A percentile compares a stretch with the other conserved stretches of the same genome.
Conservation (phyloP, 495 filamentous ascomycete species). For the Penicillium lagena region DNA sequence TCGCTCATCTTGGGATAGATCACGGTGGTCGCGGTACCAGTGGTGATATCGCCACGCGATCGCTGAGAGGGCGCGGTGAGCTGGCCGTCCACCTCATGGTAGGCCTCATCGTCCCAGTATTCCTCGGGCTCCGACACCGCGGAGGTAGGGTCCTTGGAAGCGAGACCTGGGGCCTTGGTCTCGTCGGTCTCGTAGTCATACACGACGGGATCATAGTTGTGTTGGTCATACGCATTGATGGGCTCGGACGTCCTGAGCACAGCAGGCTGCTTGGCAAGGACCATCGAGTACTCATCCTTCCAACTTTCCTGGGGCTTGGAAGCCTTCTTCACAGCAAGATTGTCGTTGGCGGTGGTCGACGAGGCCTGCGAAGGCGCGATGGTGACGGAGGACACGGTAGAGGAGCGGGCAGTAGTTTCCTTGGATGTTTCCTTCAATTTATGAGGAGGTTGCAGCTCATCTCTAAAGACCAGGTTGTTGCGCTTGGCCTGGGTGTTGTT, state of each 20-base stretch:
- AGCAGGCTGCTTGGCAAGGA: no score
- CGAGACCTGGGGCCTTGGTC: conserved; percentile 3
- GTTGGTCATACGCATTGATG: background rate
- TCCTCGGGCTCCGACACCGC: conserved; percentile 56
- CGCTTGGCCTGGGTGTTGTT: conserved; percentile 37
- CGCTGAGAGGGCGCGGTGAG: conserved; percentile 67
- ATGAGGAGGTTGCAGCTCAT: conserved; percentile 26
- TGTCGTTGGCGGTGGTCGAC: background rate
- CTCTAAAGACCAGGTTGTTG: conserved; percentile 61
- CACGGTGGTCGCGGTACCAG: conserved; percentile 61
- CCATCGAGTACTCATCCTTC: no score
- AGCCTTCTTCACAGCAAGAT: background rate
- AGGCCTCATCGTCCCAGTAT: conserved; percentile 58
- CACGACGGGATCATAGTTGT: conserved; percentile 4
- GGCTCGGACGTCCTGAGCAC: background rate
- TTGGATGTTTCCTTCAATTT: conserved; percentile 31
- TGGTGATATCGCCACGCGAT: conserved; percentile 76
- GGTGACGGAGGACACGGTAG: no score
- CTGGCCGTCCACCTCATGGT: conserved; percentile 66
- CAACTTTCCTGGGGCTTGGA: background rate
- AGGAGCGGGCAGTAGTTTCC: conserved; percentile 20
- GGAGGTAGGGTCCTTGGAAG: conserved; percentile 4
- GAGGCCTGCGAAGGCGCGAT: no score
- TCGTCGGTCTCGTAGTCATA: conserved; percentile 12
- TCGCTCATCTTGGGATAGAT: conserved; percentile 54